Percentiles rank a stretch among this genome's conserved stretches.
Evolutionary conservation across 2,329 filamentous ascomycete species (phyloP).

Genomic region (Calonectria pseudoreteaudii): DNA sequence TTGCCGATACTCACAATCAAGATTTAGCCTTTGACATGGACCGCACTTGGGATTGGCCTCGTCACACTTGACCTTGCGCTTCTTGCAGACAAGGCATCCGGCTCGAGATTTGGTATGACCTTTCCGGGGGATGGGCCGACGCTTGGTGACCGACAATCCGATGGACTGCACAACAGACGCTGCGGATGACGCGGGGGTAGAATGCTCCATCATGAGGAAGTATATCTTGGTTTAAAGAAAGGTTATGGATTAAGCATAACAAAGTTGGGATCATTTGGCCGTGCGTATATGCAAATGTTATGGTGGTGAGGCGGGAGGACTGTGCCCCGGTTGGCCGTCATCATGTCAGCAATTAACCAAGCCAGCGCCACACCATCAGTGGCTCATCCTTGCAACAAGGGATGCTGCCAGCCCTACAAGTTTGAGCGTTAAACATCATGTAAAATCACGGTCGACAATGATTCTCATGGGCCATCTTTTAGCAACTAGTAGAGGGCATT

Average conservation of each 20-base stretch:
- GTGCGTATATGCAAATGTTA: too few species aligned
- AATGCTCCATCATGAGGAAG: constrained; percentile 7
- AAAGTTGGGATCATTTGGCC: not conserved
- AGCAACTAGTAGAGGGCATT: not conserved
- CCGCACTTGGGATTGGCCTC: constrained; percentile 50
- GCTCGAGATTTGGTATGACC: constrained; percentile 50
- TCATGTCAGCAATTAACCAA: not conserved
- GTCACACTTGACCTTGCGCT: constrained; percentile 59
- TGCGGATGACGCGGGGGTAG: not conserved
- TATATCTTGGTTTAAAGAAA: not conserved
- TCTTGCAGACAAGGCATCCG: constrained; percentile 49
- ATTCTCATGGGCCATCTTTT: constrained; percentile 11
- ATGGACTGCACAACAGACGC: not conserved
- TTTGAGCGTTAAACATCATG: not conserved
- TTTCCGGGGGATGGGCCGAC: constrained; percentile 49
- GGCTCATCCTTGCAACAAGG: not conserved
- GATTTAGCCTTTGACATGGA: constrained; percentile 50
- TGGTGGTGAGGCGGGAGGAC: not conserved
- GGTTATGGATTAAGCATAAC: not conserved
- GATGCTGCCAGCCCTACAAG: not conserved
- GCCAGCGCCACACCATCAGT: not conserved
- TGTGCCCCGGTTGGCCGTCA: not conserved
- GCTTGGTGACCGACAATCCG: constrained; percentile 27
- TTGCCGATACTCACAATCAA: constrained; percentile 50
- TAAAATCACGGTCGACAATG: not conserved